Evolutionary conservation across 139 green algal genomes (phyloP).

Genomic region (Klebsormidium nitens): DNA sequence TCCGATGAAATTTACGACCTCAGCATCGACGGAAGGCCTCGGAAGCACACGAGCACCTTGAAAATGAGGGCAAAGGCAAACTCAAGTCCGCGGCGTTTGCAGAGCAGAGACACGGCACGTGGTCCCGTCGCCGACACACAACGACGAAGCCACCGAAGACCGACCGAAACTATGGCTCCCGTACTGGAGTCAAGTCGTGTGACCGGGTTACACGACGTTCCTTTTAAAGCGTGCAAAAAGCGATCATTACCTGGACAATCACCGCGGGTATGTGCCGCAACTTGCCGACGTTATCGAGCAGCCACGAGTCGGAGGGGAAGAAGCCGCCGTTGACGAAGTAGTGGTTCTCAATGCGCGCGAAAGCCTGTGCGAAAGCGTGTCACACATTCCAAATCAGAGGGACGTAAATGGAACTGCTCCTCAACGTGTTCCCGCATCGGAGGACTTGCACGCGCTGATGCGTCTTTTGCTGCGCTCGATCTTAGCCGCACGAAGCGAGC

Average conservation of each 20-base stretch:
- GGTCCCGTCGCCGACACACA: background rate
- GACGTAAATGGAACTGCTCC: too few relatives aligned
- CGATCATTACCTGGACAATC: slow-evolving; percentile 28
- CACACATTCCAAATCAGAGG: too few relatives aligned
- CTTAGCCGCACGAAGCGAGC: too few relatives aligned
- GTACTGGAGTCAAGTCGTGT: too few relatives aligned
- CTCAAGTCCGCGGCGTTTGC: background rate
- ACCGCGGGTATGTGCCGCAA: slow-evolving; percentile 23
- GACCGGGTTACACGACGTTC: too few relatives aligned
- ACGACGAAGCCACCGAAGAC: background rate
- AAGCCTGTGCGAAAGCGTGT: slow-evolving; percentile 14
- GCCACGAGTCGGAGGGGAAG: slow-evolving; percentile 8
- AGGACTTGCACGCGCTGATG: too few relatives aligned
- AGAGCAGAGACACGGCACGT: background rate
- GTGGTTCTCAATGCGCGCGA: slow-evolving; percentile 34
- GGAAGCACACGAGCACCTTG: too few relatives aligned
- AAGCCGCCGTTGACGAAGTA: slow-evolving; percentile 34
- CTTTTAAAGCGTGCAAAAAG: slow-evolving; percentile 9
- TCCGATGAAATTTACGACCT: too few relatives aligned
- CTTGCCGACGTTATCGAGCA: slow-evolving; percentile 27
- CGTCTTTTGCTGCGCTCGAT: too few relatives aligned
- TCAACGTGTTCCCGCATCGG: too few relatives aligned
- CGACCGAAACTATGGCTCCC: too few relatives aligned
- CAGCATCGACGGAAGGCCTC: too few relatives aligned
- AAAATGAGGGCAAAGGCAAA: background rate